These are phyloP conservation scores for Calonectria honghensis DNA, from an alignment of 2,329 filamentous ascomycete species.

Conservation along the genomic window DNA sequence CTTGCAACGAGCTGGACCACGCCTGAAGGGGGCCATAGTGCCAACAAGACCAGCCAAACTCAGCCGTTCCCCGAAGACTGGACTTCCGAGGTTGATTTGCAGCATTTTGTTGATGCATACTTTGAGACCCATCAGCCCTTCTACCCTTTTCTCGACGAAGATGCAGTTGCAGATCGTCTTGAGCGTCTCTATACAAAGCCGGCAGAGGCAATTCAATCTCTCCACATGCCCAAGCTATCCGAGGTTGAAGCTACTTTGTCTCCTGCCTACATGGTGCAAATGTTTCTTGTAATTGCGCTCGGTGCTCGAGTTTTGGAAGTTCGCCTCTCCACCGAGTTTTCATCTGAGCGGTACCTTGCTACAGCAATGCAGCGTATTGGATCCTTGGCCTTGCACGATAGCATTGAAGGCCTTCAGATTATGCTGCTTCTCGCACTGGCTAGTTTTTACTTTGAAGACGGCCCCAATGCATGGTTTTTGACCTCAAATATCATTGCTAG, in stretches of 20 bases:
- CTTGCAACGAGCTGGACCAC: constrained; percentile 38
- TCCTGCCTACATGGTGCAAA: constrained; percentile 35
- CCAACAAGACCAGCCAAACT: constrained; percentile 2
- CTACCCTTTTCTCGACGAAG: constrained; percentile 44
- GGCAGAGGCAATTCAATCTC: not conserved
- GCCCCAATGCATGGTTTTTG: constrained; percentile 44
- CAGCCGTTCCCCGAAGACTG: constrained; percentile 40
- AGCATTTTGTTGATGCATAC: constrained; percentile 45
- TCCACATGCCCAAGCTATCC: constrained; percentile 34
- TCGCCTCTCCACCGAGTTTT: constrained; percentile 25
- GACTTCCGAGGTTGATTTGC: constrained; percentile 43
- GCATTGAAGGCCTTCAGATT: constrained; percentile 45
- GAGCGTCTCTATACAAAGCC: constrained; percentile 37
- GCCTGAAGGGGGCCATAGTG: not conserved
- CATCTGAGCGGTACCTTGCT: constrained; percentile 35
- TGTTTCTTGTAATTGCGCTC: constrained; percentile 42
- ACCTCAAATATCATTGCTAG: constrained; percentile 44
- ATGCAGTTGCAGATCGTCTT: constrained; percentile 31
- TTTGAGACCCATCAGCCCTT: constrained; percentile 44
- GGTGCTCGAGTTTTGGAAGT: constrained; percentile 39
- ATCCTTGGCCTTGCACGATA: constrained; percentile 38
- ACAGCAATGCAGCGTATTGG: constrained; percentile 42
- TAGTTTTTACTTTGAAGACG: constrained; percentile 42
- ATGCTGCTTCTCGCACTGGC: constrained; percentile 40
- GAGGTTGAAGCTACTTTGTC: constrained; percentile 35